Evolutionary conservation across 257 asterid species (phyloP).

Genomic region (Handroanthus guayacan): DNA sequence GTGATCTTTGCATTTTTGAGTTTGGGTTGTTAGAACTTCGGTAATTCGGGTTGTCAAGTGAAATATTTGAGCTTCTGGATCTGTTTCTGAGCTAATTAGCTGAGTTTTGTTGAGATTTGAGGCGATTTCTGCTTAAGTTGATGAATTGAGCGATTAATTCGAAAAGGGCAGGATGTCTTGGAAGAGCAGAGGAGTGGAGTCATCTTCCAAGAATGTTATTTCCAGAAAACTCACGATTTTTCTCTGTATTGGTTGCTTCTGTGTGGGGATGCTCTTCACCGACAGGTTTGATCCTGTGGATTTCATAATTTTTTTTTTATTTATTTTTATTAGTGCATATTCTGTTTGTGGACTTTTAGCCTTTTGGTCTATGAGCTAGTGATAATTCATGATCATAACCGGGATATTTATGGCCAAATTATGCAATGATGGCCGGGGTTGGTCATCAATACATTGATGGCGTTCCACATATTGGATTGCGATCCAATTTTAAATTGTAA

Average conservation of each 20-base stretch:
- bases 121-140: constrained; percentile 47
- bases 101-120: constrained; percentile 36
- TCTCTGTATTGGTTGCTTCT: constrained; percentile 87
- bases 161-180: constrained; percentile 63
- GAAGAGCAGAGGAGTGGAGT: constrained; percentile 85
- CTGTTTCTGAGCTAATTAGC: constrained; percentile 33
- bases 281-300: constrained; percentile 65
- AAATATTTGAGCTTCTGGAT: constrained; percentile 40
- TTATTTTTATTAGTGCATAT: background rate
- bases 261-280: constrained; percentile 95
- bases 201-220: constrained; percentile 52
- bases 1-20: constrained; percentile 22
- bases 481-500: constrained; percentile 35
- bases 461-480: constrained; percentile 11
- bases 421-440: constrained; percentile 18
- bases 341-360: constrained; percentile 23
- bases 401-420: constrained; percentile 28
- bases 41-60: constrained; percentile 28
- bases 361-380: background rate
- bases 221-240: constrained; percentile 67
- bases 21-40: constrained; percentile 20
- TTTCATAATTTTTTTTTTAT: constrained; percentile 14
- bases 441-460: constrained; percentile 17
- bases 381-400: constrained; percentile 35
- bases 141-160: constrained; percentile 39